Percentiles rank a stretch among this genome's conserved stretches.
These are phyloP conservation scores for Aphanomyces invadans DNA, from an alignment of 352 stramenopile genomes.

Conservation along the genomic window DNA sequence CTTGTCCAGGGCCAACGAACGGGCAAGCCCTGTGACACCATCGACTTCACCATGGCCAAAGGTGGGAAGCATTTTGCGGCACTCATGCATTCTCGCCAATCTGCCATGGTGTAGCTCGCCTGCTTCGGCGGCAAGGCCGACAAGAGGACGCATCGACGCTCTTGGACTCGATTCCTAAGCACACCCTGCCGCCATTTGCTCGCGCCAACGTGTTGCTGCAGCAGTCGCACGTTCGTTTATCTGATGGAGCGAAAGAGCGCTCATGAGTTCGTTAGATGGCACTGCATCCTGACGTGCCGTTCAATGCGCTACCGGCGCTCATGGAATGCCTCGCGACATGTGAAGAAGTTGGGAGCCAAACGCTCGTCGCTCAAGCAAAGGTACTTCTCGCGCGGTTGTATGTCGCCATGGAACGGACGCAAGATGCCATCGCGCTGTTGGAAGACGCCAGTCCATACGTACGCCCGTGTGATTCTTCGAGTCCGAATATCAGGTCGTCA, in stretches of 20 bases:
- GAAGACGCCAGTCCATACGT: slow-evolving; percentile 30
- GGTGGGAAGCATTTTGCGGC: no score
- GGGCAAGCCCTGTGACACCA: no score
- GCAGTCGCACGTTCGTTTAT: neutral
- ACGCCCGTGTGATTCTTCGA: neutral
- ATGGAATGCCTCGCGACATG: slow-evolving; percentile 41
- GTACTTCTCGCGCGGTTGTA: slow-evolving; percentile 37
- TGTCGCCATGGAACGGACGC: slow-evolving; percentile 32
- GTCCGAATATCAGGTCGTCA: no score
- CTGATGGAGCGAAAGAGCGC: neutral
- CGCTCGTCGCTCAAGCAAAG: slow-evolving; percentile 37
- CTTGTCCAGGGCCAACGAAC: no score
- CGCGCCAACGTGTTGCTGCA: neutral
- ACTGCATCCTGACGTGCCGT: slow-evolving; percentile 5
- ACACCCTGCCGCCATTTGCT: neutral
- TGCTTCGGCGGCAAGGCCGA: neutral
- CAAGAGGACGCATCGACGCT: neutral
- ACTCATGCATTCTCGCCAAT: no score
- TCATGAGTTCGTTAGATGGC: neutral
- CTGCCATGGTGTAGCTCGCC: neutral
- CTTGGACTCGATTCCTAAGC: neutral
- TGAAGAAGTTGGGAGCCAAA: slow-evolving; percentile 36
- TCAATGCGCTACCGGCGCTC: slow-evolving; percentile 31
- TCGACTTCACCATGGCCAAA: neutral
- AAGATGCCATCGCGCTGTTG: slow-evolving; percentile 35